phyloP scores from a whole-genome alignment of 805 yeast species.

The Cyberlindnera amylophila region DNA sequence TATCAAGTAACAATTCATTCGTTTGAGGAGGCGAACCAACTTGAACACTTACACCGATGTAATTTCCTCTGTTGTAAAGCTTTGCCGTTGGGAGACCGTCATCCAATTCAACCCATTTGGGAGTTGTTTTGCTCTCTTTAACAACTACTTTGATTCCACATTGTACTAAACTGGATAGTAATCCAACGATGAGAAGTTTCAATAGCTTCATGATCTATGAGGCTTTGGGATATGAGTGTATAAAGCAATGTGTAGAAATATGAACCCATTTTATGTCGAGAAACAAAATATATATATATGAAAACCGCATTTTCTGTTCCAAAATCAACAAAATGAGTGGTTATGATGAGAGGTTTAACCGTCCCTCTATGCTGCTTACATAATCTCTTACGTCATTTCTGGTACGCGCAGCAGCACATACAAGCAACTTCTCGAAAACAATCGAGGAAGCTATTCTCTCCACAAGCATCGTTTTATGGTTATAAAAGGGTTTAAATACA shows the following conservation, averaged over 20 bases:
- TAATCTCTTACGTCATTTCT: neutral
- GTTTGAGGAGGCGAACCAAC: conserved; percentile 25
- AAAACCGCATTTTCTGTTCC: no score
- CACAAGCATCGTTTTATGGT: neutral
- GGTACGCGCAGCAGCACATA: neutral
- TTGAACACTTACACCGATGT: conserved; percentile 5
- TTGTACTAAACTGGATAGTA: no score
- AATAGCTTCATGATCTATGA: no score
- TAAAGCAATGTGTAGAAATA: no score
- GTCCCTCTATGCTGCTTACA: neutral
- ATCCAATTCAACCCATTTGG: conserved; percentile 2
- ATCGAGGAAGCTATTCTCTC: neutral
- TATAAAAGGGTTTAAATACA: no score
- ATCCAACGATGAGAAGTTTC: no score
- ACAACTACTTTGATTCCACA: neutral
- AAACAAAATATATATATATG: no score
- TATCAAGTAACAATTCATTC: conserved; percentile 31
- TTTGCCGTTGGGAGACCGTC: conserved; percentile 1
- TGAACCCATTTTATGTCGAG: no score
- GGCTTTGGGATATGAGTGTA: no score
- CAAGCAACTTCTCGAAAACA: neutral
- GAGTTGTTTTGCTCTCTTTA: neutral
- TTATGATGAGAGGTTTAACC: neutral
- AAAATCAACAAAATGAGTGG: neutral
- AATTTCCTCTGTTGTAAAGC: conserved; percentile 11